These are phyloP conservation scores for Colletotrichum plurivorum DNA, from an alignment of 2,329 filamentous ascomycete genomes.

Conservation along the genomic window DNA sequence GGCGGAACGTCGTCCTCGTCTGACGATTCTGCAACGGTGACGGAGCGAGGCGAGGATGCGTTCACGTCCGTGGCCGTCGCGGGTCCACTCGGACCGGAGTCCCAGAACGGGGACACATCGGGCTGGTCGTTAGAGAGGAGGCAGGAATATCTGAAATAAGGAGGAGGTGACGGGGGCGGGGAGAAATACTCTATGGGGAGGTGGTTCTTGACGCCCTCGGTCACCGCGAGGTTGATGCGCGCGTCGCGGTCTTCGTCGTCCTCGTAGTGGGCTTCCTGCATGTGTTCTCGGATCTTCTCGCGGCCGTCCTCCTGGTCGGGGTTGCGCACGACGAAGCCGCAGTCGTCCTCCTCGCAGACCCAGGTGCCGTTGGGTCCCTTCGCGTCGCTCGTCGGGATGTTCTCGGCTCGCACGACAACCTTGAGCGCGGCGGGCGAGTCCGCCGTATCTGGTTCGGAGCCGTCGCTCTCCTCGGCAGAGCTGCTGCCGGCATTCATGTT, in stretches of 20 bases:
- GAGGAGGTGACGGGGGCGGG: slow-evolving; percentile 52
- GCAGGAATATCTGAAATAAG: slow-evolving; percentile 48
- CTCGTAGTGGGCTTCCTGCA: slow-evolving; percentile 60
- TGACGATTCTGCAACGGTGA: neutral
- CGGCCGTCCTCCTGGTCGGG: slow-evolving; percentile 70
- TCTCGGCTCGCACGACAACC: slow-evolving; percentile 65
- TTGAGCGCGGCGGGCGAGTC: slow-evolving; percentile 49
- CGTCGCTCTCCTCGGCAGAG: slow-evolving; percentile 45
- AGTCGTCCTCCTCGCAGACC: slow-evolving; percentile 76
- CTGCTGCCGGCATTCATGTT: slow-evolving; percentile 48
- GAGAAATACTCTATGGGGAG: slow-evolving; percentile 69
- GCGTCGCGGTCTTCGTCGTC: slow-evolving; percentile 66
- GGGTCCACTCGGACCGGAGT: slow-evolving; percentile 34
- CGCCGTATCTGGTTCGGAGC: slow-evolving; percentile 36
- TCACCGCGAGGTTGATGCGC: slow-evolving; percentile 66
- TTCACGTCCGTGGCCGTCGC: neutral
- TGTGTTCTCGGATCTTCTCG: slow-evolving; percentile 71
- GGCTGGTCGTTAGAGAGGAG: slow-evolving; percentile 20
- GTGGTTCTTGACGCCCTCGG: slow-evolving; percentile 68
- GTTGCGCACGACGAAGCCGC: slow-evolving; percentile 73
- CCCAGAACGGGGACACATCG: slow-evolving; percentile 36
- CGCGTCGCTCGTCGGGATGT: slow-evolving; percentile 62
- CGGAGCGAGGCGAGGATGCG: slow-evolving; percentile 28
- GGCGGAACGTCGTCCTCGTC: slow-evolving; percentile 5
- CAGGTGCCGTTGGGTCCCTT: slow-evolving; percentile 75